These are phyloP conservation scores for Termitomyces sp. DNA, from an alignment of 768 basidiomycete genomes.

Conservation along the genomic window DNA sequence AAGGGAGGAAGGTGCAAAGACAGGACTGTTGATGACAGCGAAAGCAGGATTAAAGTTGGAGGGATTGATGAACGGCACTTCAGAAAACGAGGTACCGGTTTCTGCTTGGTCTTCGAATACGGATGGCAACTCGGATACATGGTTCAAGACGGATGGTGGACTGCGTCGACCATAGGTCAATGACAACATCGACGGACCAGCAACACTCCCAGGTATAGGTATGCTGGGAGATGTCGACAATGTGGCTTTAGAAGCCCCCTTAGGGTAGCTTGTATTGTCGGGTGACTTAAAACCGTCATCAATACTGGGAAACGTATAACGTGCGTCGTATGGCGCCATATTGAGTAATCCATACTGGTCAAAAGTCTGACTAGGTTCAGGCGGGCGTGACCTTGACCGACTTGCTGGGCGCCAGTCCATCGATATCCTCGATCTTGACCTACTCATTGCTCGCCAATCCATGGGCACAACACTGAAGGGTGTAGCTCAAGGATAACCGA, in stretches of 20 bases:
- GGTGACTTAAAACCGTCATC: slow-evolving; percentile 25
- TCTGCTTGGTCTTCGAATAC: slow-evolving; percentile 45
- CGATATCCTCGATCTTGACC: slow-evolving; percentile 85
- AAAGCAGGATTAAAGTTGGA: slow-evolving; percentile 36
- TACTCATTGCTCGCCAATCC: slow-evolving; percentile 93
- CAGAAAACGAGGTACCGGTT: slow-evolving; percentile 32
- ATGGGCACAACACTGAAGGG: slow-evolving; percentile 58
- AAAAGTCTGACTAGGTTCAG: slow-evolving; percentile 49
- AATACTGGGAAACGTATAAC: slow-evolving; percentile 42
- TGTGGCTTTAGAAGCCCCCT: slow-evolving; percentile 16
- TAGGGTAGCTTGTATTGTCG: slow-evolving; percentile 24
- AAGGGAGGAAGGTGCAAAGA: slow-evolving; percentile 68
- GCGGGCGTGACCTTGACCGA: slow-evolving; percentile 76
- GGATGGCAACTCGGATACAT: slow-evolving; percentile 41
- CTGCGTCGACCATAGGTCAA: slow-evolving; percentile 41
- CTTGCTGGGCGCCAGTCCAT: slow-evolving; percentile 89
- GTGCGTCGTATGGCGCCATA: slow-evolving; percentile 38
- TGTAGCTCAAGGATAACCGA: slow-evolving; percentile 1
- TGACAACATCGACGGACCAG: slow-evolving; percentile 38
- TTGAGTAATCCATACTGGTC: slow-evolving; percentile 41
- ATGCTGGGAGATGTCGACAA: slow-evolving; percentile 30
- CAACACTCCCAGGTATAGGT: slow-evolving; percentile 35
- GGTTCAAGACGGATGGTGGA: slow-evolving; percentile 35
- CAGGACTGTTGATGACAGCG: slow-evolving; percentile 44
- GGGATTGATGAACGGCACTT: slow-evolving; percentile 27